Evolutionary conservation across 257 asterid species (phyloP), one percentile per base, ranked within the genome.

Genomic region (Lycium ferocissimum): DNA sequence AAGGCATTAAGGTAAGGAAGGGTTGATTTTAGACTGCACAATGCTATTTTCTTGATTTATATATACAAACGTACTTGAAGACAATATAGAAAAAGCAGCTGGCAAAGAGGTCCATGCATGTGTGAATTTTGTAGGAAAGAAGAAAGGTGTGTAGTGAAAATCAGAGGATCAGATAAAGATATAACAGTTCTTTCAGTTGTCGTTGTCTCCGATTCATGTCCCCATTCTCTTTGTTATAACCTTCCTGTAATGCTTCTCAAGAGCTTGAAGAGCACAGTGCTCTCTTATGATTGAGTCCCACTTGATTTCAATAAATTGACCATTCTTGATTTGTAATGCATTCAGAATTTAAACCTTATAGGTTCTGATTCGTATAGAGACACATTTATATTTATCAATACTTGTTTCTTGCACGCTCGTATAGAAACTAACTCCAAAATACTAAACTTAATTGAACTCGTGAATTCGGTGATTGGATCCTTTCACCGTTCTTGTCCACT

Each of bases 141-240:
- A 26, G 33, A 26, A 26, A 26, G 33, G 33, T 26, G 33, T 26
- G 33, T 26, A 26, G 33, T 26, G 33, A 26, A 26, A 26, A 26
- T 26, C 33, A 26, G 33, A 26, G 33, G 33, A 70, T 75, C 61
- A 75, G 81, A 75, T 49, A 75, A 75, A 75, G 81, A 75, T 49
- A 49, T 49, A 49, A 75, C 61, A 49, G 7, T 49, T 47, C 7
- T 75, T 73, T 75, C 81, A 47, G 18, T 47, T 75, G 81, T 75
- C 81, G 43, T 47, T 49, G 43, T 47, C 61, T 47, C 8, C 61
- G 14, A 4, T 73, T 5, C 81, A 6, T 75, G 81, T 47, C 81
- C 61, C 45, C 61, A 49, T 76, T 51, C 62, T 22, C 37, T 26
- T 26, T 26, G 33, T 26, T 26, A 26, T 26, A 26, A 26, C 33